phyloP scores from a whole-genome alignment of 768 basidiomycete species.

The Boletus vermiculosoides region DNA sequence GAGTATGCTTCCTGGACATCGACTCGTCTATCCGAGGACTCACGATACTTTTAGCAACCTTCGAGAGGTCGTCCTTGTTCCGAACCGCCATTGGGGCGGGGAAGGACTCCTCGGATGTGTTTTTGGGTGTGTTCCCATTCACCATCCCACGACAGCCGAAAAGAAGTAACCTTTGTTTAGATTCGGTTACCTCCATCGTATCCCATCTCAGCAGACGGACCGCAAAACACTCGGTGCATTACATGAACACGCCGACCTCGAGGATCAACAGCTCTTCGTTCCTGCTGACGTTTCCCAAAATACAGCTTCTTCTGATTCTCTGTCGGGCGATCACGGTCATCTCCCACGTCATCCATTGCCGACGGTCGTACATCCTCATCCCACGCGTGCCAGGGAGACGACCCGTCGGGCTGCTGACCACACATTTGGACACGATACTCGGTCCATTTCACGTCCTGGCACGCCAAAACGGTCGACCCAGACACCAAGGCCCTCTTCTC shows the following conservation, averaged over 20 bases:
- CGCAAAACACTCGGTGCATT: slow-evolving; percentile 57
- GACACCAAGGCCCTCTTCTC: slow-evolving; percentile 30
- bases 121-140: slow-evolving; percentile 67
- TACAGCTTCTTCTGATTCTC: neutral
- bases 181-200: slow-evolving; percentile 90
- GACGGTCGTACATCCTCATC: slow-evolving; percentile 30
- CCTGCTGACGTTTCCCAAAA: slow-evolving; percentile 54
- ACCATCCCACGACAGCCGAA: neutral
- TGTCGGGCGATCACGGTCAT: slow-evolving; percentile 7
- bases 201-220: slow-evolving; percentile 73
- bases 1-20: slow-evolving; percentile 57
- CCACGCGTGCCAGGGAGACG: slow-evolving; percentile 23
- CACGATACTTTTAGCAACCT: slow-evolving; percentile 58
- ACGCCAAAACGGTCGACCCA: slow-evolving; percentile 28
- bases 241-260: slow-evolving; percentile 50
- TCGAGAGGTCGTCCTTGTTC: slow-evolving; percentile 90
- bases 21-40: slow-evolving; percentile 4
- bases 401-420: slow-evolving; percentile 16
- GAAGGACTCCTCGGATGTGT: slow-evolving; percentile 94
- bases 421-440: slow-evolving; percentile 14
- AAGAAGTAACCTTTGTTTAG: slow-evolving; percentile 38
- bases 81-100: slow-evolving; percentile 97
- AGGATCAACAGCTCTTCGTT: slow-evolving; percentile 68
- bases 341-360: slow-evolving; percentile 13
- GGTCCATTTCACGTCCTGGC: slow-evolving; percentile 26